phyloP scores from a whole-genome alignment of 352 stramenopile genomes.

The Pythium sp. region DNA sequence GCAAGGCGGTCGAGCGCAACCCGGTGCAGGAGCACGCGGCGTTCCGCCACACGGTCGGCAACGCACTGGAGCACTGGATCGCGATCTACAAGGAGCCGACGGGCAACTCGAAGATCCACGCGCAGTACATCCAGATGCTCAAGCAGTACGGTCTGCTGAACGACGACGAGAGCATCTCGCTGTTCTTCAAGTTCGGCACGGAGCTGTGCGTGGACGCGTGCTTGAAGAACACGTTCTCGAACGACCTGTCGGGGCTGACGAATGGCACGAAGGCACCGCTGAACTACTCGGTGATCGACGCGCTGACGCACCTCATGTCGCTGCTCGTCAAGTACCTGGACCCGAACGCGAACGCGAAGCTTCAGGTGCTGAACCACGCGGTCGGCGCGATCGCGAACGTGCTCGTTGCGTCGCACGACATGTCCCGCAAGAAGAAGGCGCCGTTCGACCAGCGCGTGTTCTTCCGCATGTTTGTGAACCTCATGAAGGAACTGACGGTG shows the following conservation, averaged over 20 bases:
- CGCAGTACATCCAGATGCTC: slow-evolving; percentile 97
- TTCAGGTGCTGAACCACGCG: slow-evolving; percentile 94
- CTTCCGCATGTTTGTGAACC: slow-evolving; percentile 97
- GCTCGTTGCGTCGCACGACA: slow-evolving; percentile 86
- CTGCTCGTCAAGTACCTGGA: slow-evolving; percentile 96
- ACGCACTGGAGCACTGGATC: slow-evolving; percentile 98
- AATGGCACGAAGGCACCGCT: slow-evolving; percentile 48
- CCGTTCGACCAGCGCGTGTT: slow-evolving; percentile 98
- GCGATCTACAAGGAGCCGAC: slow-evolving; percentile 94
- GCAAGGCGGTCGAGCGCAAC: slow-evolving; percentile 33
- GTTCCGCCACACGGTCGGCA: slow-evolving; percentile 86
- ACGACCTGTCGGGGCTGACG: slow-evolving; percentile 33
- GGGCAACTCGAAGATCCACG: slow-evolving; percentile 93
- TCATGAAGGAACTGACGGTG: slow-evolving; percentile 97
- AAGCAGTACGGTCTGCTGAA: slow-evolving; percentile 95
- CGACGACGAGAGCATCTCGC: slow-evolving; percentile 95
- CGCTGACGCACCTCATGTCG: slow-evolving; percentile 95
- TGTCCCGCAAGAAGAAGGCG: slow-evolving; percentile 80
- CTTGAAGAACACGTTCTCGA: slow-evolving; percentile 80
- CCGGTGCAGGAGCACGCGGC: slow-evolving; percentile 71
- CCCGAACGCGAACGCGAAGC: slow-evolving; percentile 62
- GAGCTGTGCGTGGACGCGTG: slow-evolving; percentile 97
- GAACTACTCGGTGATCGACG: slow-evolving; percentile 95
- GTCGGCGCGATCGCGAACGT: slow-evolving; percentile 93
- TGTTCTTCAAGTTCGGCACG: slow-evolving; percentile 96